Evolutionary conservation across 2,329 filamentous ascomycete genomes (phyloP).

Genomic region (Xylariales sp.): DNA sequence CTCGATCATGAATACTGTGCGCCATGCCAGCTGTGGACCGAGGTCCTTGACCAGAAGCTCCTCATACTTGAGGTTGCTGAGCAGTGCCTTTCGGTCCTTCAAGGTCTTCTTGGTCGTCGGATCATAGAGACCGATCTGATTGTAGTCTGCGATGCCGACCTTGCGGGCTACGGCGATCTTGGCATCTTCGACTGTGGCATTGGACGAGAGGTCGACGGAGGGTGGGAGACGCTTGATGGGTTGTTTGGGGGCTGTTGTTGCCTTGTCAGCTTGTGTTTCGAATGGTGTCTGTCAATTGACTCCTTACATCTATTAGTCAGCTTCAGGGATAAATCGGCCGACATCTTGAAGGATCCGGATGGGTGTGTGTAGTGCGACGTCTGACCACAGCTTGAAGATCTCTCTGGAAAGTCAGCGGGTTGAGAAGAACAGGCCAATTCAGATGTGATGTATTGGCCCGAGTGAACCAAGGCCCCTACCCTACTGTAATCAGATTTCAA

Average conservation of each 20-base stretch:
- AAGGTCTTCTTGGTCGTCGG: conserved; percentile 57
- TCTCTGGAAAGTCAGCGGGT: too few relatives aligned
- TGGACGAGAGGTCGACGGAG: conserved; percentile 41
- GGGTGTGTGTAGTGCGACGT: too few relatives aligned
- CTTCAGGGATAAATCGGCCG: too few relatives aligned
- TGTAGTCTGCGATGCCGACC: conserved; percentile 49
- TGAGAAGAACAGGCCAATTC: too few relatives aligned
- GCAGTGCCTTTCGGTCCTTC: conserved; percentile 54
- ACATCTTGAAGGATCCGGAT: too few relatives aligned
- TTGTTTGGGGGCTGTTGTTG: conserved; percentile 37
- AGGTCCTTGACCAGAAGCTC: conserved; percentile 88
- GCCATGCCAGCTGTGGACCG: conserved; percentile 85
- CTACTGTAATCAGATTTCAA: too few relatives aligned
- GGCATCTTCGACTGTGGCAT: conserved; percentile 55
- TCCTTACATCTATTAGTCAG: conserved; percentile 37
- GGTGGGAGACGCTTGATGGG: conserved; percentile 51
- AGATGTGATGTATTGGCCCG: too few relatives aligned
- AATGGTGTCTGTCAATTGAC: background rate
- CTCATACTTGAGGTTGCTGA: conserved; percentile 42
- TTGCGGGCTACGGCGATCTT: conserved; percentile 51
- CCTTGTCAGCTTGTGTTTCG: background rate
- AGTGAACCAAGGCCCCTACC: too few relatives aligned
- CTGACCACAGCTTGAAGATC: too few relatives aligned
- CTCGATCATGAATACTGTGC: conserved; percentile 90
- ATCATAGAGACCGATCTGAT: conserved; percentile 60